A percentile compares a stretch with the other conserved stretches of the same genome.
Evolutionary conservation across 139 green algal genomes (phyloP).

Genomic region (Chlamydomonas asymmetrica): DNA sequence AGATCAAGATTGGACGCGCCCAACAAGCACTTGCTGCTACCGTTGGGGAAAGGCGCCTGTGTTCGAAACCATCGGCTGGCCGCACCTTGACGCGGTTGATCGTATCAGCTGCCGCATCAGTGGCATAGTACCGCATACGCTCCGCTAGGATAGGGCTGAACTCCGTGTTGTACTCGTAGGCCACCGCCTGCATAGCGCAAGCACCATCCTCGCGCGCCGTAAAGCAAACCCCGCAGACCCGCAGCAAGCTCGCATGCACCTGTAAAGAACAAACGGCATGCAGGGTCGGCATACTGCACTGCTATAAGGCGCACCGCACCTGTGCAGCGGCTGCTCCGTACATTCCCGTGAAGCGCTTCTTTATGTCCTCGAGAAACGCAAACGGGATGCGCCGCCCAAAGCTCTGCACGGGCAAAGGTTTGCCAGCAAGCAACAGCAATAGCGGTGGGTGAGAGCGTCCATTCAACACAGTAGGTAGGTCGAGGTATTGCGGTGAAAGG

Average conservation of each 20-base stretch:
- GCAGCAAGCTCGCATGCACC: no score
- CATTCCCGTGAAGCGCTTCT: constrained; percentile 60
- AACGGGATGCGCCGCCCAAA: constrained; percentile 84
- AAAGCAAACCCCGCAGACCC: no score
- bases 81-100: constrained; percentile 78
- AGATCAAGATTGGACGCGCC: no score
- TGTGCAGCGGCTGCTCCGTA: constrained; percentile 60
- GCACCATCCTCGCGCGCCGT: no score
- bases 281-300: no score
- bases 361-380: constrained; percentile 88
- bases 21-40: background rate
- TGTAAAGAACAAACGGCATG: no score
- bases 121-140: constrained; percentile 79
- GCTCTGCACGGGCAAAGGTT: constrained; percentile 49
- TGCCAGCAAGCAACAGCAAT: no score
- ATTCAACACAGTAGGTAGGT: no score
- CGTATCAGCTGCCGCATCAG: constrained; percentile 73
- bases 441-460: no score
- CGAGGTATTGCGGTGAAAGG: no score
- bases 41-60: background rate
- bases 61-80: background rate
- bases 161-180: constrained; percentile 86
- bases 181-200: constrained; percentile 60
- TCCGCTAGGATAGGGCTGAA: constrained; percentile 77
- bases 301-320: constrained; percentile 29